Conservation (phyloP, 495 filamentous ascomycete species). For the Podospora bellae-mahoneyi region DNA sequence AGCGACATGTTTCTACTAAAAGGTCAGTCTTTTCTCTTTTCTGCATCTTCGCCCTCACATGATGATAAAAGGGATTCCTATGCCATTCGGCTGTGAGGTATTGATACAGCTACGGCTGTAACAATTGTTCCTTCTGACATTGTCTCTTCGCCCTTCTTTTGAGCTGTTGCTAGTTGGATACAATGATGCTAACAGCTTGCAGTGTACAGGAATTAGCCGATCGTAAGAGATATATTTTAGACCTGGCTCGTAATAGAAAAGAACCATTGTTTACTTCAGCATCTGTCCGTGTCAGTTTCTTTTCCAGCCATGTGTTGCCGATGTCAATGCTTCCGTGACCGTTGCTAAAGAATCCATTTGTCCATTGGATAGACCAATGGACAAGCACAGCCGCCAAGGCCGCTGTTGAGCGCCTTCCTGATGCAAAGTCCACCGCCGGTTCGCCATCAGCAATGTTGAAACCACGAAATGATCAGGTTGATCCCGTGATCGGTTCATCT, state of each 20-base stretch:
- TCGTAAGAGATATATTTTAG: not conserved
- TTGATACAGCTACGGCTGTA: slow-evolving; percentile 11
- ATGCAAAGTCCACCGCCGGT: not conserved
- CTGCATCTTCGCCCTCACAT: not conserved
- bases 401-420: not conserved
- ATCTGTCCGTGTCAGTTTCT: not conserved
- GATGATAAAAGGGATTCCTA: slow-evolving; percentile 14
- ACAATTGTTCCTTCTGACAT: slow-evolving; percentile 14
- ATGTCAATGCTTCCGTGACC: not conserved
- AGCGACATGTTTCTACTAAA: slow-evolving; percentile 4
- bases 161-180: not conserved
- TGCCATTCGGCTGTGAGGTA: slow-evolving; percentile 10
- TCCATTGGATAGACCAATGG: not conserved
- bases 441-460: not conserved
- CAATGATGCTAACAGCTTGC: slow-evolving; percentile 1
- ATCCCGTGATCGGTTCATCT: not conserved
- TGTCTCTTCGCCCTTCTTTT: not conserved
- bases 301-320: not conserved
- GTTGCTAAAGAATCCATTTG: not conserved
- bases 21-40: slow-evolving; percentile 1
- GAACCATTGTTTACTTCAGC: not conserved
- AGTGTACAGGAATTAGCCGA: not conserved
- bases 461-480: not conserved
- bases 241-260: not conserved
- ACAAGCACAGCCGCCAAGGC: not conserved